phyloP scores from a whole-genome alignment of 305 asterid genomes.

The Fraxinus platypoda region DNA sequence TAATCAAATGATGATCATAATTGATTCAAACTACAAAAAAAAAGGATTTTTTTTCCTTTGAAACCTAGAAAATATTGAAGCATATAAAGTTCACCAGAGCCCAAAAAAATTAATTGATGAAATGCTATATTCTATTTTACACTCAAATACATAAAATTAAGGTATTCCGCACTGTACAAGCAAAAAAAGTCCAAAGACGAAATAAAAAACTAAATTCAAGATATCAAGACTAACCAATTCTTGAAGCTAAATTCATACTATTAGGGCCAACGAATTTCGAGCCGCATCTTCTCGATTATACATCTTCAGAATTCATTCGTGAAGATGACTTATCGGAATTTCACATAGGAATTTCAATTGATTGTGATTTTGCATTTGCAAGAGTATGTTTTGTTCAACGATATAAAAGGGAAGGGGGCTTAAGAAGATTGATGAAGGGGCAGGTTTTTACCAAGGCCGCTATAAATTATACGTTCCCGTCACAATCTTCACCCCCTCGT shows the following conservation, averaged over 20 bases:
- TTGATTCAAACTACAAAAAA: no score
- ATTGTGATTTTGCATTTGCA: neutral
- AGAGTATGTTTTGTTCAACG: neutral
- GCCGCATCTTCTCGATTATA: constrained; percentile 9
- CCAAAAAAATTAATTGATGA: neutral
- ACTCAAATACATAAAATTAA: neutral
- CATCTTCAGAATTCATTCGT: neutral
- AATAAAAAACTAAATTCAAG: constrained; percentile 9
- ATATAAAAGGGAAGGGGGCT: neutral
- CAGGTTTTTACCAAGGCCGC: neutral
- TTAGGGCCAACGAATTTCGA: neutral
- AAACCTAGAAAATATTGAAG: neutral
- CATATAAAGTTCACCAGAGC: neutral
- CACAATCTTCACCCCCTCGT: neutral
- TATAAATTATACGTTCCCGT: neutral
- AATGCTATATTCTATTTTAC: neutral
- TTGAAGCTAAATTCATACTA: neutral
- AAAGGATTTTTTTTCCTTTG: no score
- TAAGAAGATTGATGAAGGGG: neutral
- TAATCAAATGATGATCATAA: neutral
- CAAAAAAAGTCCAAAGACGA: neutral
- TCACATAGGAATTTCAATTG: neutral
- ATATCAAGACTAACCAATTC: constrained; percentile 14
- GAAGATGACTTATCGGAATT: neutral
- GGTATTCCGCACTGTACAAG: neutral